Evolutionary conservation across 164 flowering plant species (phyloP).

Genomic region (Taxillus chinensis): DNA sequence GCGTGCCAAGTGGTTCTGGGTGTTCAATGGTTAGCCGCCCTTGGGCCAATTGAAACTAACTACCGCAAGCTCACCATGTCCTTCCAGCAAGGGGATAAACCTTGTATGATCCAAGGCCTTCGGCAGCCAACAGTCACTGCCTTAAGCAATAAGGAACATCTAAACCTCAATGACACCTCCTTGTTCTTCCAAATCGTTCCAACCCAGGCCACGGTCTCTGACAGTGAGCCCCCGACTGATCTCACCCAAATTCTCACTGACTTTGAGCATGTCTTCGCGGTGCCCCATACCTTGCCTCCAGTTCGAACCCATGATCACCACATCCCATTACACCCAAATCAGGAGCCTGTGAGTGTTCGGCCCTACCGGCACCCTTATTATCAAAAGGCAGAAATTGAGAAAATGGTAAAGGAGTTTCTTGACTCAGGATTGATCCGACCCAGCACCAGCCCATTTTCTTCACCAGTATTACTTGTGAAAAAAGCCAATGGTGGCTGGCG

Average conservation of each 20-base stretch:
- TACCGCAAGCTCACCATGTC: too few relatives aligned
- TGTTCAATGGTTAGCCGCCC: neutral
- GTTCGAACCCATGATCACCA: neutral
- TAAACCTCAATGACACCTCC: too few relatives aligned
- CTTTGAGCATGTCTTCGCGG: neutral
- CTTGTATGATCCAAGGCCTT: too few relatives aligned
- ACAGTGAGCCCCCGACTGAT: too few relatives aligned
- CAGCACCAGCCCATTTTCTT: neutral
- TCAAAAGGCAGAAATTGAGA: neutral
- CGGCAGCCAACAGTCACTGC: too few relatives aligned
- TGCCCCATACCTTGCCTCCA: neutral
- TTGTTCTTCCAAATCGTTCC: too few relatives aligned
- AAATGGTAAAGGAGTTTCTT: neutral
- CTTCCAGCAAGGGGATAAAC: neutral
- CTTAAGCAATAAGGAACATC: too few relatives aligned
- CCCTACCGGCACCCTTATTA: neutral
- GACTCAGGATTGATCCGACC: neutral
- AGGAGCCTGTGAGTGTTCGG: neutral
- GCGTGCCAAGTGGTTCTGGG: slow-evolving; percentile 5
- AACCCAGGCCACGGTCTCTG: too few relatives aligned
- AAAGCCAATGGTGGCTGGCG: neutral
- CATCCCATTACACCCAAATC: neutral
- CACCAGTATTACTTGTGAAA: neutral
- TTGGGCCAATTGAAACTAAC: too few relatives aligned
- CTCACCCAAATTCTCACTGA: neutral